These are phyloP conservation scores for Penicillium sp. DNA, from an alignment of 2,329 filamentous ascomycete genomes.

Conservation along the genomic window DNA sequence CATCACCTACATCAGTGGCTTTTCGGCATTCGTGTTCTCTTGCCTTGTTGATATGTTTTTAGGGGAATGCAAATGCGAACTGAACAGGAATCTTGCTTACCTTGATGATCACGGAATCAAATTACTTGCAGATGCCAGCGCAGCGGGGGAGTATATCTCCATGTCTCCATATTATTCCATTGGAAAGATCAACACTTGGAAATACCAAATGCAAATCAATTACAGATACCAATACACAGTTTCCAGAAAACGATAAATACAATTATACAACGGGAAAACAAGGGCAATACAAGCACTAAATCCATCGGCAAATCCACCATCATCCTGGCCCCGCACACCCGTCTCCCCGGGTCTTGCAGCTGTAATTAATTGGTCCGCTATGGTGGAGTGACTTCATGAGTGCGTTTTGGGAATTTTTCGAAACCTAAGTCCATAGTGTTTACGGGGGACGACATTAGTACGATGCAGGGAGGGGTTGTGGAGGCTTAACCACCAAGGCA, in stretches of 20 bases:
- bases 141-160: not conserved
- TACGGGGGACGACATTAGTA: too few species aligned
- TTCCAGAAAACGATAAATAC: not conserved
- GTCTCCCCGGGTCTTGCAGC: not conserved
- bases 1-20: not conserved
- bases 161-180: not conserved
- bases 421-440: too few species aligned
- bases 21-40: not conserved
- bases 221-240: not conserved
- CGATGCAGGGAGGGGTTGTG: too few species aligned
- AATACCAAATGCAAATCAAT: not conserved
- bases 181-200: not conserved
- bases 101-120: not conserved
- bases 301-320: not conserved
- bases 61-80: not conserved
- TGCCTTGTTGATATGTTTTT: not conserved
- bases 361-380: not conserved
- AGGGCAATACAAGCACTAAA: not conserved
- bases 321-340: not conserved
- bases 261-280: not conserved
- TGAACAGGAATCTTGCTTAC: not conserved
- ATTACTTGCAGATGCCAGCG: not conserved
- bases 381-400: not conserved
- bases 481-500: too few species aligned
- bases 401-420: too few species aligned